Base-by-base conservation (phyloP, 164 flowering plant species). In the Magnolia kwangsiensis region DNA sequence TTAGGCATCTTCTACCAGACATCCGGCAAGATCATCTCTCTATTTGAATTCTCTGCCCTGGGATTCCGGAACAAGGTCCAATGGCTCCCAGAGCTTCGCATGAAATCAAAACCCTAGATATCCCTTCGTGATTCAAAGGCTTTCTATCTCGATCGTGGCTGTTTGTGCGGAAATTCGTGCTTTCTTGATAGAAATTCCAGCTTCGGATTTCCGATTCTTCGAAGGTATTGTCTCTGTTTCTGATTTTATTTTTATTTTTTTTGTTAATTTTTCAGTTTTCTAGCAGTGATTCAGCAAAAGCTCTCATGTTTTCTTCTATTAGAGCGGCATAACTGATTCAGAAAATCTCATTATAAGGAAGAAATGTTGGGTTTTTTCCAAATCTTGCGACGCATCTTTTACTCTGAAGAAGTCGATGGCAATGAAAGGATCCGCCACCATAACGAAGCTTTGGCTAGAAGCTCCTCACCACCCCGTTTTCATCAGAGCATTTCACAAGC, bases 361-460 rank as follows among this genome's bases (percentile, higher is more conserved):
- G 55, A 72, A 24, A 72, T 72, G 74, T 58, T 20, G 18, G 55
- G 10, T 5, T 72, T 55, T 23, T 19, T 72, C 13, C 65, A 55
- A 24, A 24, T 75, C 21, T 31, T 75, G 72, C 75, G 75, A 3
- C 71, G 75, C 45, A 2, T 79, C 6, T 55, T 79, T 51, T 79
- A 78, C 51, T 75, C 75, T 45, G 75, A 20, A 50, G 72, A 65
- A n/a, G 78, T 65, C n/a, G 66, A 3, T 18, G 7, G 3, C 2
- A 71, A 45, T 61, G 77, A 68, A 37, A 37, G 45, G 45, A 37
- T 37, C 3, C 16, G 71, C 50, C 50, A 6, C 6, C 63, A 59
- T 19, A 8, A 65, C 24, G 68, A 65, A 65, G 29, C 11, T 9
- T 65, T 65, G 13, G 21, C 18, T 65, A 24, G 68, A 10, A 65